Conservation (phyloP, 345 rosid species). For the Salix suchowensis region DNA sequence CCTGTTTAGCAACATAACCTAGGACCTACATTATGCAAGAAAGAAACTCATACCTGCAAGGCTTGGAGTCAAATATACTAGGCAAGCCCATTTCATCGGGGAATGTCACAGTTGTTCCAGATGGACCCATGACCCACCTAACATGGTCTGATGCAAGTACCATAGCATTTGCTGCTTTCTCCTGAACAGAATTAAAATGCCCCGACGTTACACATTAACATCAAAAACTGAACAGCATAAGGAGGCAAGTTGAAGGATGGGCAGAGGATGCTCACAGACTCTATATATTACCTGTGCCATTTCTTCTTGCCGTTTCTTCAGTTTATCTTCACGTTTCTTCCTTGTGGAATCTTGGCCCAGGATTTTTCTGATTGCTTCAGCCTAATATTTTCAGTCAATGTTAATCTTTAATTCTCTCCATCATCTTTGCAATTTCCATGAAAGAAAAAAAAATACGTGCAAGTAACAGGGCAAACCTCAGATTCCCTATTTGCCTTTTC, state of each 20-base stretch:
- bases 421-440: not conserved
- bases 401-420: not conserved
- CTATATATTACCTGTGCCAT: slow-evolving; percentile 12
- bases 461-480: slow-evolving; percentile 13
- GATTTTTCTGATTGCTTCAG: slow-evolving; percentile 29
- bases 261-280: not conserved
- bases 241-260: not conserved
- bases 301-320: slow-evolving; percentile 29
- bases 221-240: not conserved
- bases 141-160: slow-evolving; percentile 16
- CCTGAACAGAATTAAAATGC: slow-evolving; percentile 13
- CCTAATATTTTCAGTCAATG: slow-evolving; percentile 5
- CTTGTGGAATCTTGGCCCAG: slow-evolving; percentile 27
- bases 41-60: slow-evolving; percentile 21
- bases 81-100: slow-evolving; percentile 29
- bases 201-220: not conserved
- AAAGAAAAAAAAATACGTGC: not conserved
- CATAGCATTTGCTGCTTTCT: slow-evolving; percentile 23
- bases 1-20: not conserved
- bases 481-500: slow-evolving; percentile 30
- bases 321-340: slow-evolving; percentile 27
- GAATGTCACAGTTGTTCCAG: slow-evolving; percentile 27
- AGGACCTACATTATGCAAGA: not conserved
- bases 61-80: slow-evolving; percentile 21
- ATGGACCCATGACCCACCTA: slow-evolving; percentile 28